Percentiles rank a stretch among this genome's conserved stretches.
Evolutionary conservation across 768 basidiomycete genomes (phyloP).

Genomic region (Neoboletus subvelutipes): DNA sequence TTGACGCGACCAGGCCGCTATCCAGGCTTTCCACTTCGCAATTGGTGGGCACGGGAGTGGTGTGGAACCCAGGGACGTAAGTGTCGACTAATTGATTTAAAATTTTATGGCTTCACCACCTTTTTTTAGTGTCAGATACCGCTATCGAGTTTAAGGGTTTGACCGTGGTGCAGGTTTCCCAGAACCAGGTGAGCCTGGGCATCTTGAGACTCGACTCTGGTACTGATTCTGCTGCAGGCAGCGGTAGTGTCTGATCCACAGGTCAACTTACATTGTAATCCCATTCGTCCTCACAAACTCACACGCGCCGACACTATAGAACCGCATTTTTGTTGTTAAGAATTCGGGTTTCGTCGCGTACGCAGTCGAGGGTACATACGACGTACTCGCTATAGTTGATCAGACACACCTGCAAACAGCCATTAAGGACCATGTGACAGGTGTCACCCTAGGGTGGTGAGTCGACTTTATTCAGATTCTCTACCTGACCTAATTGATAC

Average conservation of each 20-base stretch:
- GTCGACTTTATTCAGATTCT: constrained; percentile 5
- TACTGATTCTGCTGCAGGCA: constrained; percentile 31
- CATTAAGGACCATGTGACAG: constrained; percentile 63
- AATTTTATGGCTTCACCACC: not conserved
- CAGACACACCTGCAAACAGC: constrained; percentile 70
- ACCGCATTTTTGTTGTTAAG: constrained; percentile 78
- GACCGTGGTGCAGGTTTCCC: constrained; percentile 83
- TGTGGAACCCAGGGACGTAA: constrained; percentile 64
- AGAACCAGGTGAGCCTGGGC: constrained; percentile 55
- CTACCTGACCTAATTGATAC: not conserved
- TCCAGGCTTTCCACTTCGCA: constrained; percentile 69
- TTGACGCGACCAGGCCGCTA: constrained; percentile 75
- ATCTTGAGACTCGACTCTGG: not conserved
- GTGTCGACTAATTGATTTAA: constrained; percentile 25
- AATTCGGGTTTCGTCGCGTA: constrained; percentile 78
- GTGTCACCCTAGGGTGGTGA: constrained; percentile 58
- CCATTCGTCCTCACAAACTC: not conserved
- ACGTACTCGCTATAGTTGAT: constrained; percentile 78
- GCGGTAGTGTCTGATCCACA: constrained; percentile 77
- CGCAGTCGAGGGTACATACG: constrained; percentile 74
- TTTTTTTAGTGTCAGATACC: constrained; percentile 66
- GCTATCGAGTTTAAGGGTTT: constrained; percentile 79
- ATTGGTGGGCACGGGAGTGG: constrained; percentile 86
- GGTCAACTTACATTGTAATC: constrained; percentile 23
- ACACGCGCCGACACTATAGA: constrained; percentile 32